A percentile compares a stretch with the other conserved stretches of the same genome.
These are phyloP conservation scores for Mycena haematopus DNA, from an alignment of 768 basidiomycete species.

Conservation along the genomic window DNA sequence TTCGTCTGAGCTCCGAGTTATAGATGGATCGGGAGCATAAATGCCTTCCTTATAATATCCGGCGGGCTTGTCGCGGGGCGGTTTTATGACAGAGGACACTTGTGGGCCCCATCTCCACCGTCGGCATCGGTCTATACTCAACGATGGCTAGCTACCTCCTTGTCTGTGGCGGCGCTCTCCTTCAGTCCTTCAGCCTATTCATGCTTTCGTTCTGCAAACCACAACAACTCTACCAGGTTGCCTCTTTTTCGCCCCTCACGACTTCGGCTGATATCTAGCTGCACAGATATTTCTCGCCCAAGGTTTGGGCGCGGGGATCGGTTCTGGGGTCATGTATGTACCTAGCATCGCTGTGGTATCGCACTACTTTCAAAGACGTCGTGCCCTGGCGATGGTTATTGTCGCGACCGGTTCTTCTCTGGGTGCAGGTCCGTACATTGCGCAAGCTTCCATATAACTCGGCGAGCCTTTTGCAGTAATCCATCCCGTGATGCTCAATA, in stretches of 20 bases:
- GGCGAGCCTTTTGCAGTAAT: no score
- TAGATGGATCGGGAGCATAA: conserved; percentile 53
- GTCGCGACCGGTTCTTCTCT: conserved; percentile 52
- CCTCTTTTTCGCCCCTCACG: neutral
- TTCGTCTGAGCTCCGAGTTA: neutral
- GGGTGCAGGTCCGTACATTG: conserved; percentile 46
- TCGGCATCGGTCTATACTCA: neutral
- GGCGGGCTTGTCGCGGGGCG: conserved; percentile 48
- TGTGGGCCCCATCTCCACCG: conserved; percentile 36
- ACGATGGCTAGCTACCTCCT: conserved; percentile 35
- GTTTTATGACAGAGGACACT: conserved; percentile 55
- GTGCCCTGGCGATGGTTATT: conserved; percentile 54
- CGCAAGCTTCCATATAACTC: no score
- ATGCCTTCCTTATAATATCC: conserved; percentile 50
- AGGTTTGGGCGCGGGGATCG: conserved; percentile 51
- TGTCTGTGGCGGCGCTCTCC: conserved; percentile 42
- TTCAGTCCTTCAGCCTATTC: conserved; percentile 48
- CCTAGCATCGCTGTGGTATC: conserved; percentile 52
- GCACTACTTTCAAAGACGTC: conserved; percentile 51
- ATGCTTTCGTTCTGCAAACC: conserved; percentile 54
- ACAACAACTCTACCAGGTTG: conserved; percentile 50
- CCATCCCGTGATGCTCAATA: conserved; percentile 52
- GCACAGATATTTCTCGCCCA: conserved; percentile 50
- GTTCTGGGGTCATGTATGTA: conserved; percentile 49
- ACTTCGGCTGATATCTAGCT: neutral